Evolutionary conservation across 495 filamentous ascomycete genomes (phyloP).

Genomic region (Apodospora peruviana): DNA sequence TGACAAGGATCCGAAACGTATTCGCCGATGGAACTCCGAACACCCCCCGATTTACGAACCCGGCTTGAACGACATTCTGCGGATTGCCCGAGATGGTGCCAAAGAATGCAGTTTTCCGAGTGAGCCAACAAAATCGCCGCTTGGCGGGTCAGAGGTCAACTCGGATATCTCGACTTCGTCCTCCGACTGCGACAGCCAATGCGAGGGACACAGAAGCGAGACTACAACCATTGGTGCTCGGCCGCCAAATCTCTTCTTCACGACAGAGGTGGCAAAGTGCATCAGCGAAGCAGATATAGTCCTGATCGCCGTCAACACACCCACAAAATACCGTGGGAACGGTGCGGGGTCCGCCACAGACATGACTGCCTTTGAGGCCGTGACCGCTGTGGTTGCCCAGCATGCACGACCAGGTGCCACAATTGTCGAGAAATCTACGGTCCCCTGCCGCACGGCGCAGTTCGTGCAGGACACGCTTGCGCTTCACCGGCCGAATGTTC

Average conservation of each 20-base stretch:
- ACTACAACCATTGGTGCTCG: conserved; percentile 20
- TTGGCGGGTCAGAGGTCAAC: conserved; percentile 7
- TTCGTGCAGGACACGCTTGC: conserved; percentile 54
- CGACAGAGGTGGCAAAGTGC: conserved; percentile 53
- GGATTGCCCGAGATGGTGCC: conserved; percentile 53
- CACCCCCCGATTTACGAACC: conserved; percentile 75
- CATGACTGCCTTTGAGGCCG: conserved; percentile 63
- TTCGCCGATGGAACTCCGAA: conserved; percentile 64
- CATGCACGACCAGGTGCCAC: conserved; percentile 62
- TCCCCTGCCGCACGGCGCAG: conserved; percentile 70
- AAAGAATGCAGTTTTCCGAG: conserved; percentile 20
- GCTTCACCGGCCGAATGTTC: conserved; percentile 48
- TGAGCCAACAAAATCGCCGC: conserved; percentile 21
- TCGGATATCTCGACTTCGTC: conserved; percentile 7
- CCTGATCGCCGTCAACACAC: conserved; percentile 73
- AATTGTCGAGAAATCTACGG: conserved; percentile 77
- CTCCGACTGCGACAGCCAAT: conserved; percentile 27
- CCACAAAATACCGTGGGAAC: conserved; percentile 64
- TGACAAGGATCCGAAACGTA: conserved; percentile 57
- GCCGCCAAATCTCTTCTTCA: conserved; percentile 63
- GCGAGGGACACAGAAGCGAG: conserved; percentile 12
- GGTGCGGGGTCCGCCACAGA: conserved; percentile 68
- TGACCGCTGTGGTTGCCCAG: conserved; percentile 58
- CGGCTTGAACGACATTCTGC: conserved; percentile 60
- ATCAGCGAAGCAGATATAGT: conserved; percentile 68